These are phyloP conservation scores for Alternaria alternata DNA, from an alignment of 2,329 filamentous ascomycete genomes.

Conservation along the genomic window DNA sequence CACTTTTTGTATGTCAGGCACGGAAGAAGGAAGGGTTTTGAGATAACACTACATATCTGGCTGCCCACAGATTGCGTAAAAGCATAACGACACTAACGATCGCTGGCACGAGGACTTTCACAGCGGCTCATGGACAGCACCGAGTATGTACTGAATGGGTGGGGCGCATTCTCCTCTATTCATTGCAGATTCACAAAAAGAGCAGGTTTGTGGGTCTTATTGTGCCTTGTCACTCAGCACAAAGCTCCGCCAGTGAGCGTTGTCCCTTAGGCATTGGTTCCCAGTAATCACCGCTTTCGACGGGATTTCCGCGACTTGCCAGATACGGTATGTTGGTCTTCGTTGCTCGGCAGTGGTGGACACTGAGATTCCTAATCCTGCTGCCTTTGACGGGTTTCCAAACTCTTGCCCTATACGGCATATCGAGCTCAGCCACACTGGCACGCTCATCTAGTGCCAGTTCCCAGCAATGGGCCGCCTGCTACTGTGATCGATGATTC, in stretches of 20 bases:
- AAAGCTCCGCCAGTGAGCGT: background rate
- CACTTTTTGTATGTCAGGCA: fast-evolving
- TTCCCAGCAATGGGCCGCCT: constrained; percentile 8
- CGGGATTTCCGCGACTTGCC: background rate
- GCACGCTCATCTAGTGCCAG: background rate
- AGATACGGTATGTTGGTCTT: background rate
- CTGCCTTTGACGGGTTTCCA: background rate
- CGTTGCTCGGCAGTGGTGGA: background rate
- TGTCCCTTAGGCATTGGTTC: background rate
- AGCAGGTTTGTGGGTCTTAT: too few relatives aligned
- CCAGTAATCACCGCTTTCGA: background rate
- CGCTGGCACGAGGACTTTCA: background rate
- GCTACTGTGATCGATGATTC: background rate
- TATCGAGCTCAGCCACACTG: background rate
- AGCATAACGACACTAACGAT: too few relatives aligned
- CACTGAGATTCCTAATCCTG: background rate
- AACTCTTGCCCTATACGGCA: background rate
- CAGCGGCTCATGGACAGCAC: background rate
- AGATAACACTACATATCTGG: too few relatives aligned
- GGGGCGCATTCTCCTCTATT: background rate
- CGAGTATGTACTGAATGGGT: too few relatives aligned
- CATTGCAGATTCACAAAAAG: background rate
- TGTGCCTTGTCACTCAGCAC: background rate
- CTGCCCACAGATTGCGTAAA: too few relatives aligned
- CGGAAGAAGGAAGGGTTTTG: too few relatives aligned